Percentiles rank a stretch among this genome's conserved stretches.
These are phyloP conservation scores for Coemansia sp. DNA, from an alignment of 192 early-diverging fungal genomes.

Conservation along the genomic window DNA sequence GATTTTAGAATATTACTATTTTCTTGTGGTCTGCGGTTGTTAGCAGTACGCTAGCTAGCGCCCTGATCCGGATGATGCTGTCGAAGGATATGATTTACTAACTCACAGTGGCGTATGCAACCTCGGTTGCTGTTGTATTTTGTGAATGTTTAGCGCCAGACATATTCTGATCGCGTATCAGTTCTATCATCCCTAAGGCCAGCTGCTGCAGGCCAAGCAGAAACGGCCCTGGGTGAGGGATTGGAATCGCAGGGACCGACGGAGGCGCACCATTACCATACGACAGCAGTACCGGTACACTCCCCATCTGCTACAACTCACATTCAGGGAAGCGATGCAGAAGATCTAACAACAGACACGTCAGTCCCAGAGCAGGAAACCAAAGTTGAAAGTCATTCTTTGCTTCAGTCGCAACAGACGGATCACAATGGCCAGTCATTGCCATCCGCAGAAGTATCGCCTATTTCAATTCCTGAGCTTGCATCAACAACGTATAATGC, in stretches of 20 bases:
- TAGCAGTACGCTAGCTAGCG: not conserved
- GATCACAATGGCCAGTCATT: not conserved
- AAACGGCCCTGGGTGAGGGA: not conserved
- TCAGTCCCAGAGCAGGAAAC: not conserved
- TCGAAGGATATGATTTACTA: not conserved
- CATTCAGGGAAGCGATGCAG: not conserved
- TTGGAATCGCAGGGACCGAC: not conserved
- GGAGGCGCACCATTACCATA: not conserved
- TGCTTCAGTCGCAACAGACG: not conserved
- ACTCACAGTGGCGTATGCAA: not conserved
- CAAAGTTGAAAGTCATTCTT: not conserved
- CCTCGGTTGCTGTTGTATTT: not conserved
- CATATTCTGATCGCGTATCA: slow-evolving; percentile 54
- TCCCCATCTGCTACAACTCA: not conserved
- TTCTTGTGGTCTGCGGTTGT: not conserved
- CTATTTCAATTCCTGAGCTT: slow-evolving; percentile 18
- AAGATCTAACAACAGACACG: not conserved
- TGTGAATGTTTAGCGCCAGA: slow-evolving; percentile 42
- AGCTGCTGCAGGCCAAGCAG: not conserved
- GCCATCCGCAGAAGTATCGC: slow-evolving; percentile 9
- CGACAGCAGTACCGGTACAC: not conserved
- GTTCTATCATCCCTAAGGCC: slow-evolving; percentile 46
- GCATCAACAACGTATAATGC: not conserved
- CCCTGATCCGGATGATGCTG: not conserved
- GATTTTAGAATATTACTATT: not conserved